Evolutionary conservation across 176 grass and related monocot species (phyloP).

Genomic region (Pontederia crassipes): DNA sequence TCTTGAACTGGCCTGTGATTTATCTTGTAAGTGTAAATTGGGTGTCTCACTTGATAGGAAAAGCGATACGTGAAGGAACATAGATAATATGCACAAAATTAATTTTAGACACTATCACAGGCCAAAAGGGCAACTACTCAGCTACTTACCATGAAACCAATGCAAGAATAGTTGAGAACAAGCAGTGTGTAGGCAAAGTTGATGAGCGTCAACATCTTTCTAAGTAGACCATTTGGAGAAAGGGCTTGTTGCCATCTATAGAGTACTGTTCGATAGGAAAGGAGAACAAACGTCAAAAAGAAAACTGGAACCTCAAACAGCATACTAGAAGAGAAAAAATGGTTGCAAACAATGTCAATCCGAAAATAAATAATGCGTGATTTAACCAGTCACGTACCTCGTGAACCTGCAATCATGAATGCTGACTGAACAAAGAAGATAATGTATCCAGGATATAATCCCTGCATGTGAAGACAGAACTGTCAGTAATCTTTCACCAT

Average conservation of each 20-base stretch:
- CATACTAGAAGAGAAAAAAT: conserved; percentile 5
- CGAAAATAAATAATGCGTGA: not conserved
- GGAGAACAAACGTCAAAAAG: conserved; percentile 10
- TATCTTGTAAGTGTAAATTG: too few species aligned
- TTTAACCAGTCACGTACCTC: conserved; percentile 33
- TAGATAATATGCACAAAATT: too few species aligned
- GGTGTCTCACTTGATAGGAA: too few species aligned
- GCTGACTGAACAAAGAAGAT: conserved; percentile 52
- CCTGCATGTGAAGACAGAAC: conserved; percentile 19
- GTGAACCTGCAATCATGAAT: conserved; percentile 94
- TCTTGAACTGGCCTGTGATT: too few species aligned
- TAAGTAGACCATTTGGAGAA: conserved; percentile 28
- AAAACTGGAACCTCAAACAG: conserved; percentile 15
- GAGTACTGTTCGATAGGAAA: conserved; percentile 53
- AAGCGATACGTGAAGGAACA: too few species aligned
- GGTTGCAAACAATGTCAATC: not conserved
- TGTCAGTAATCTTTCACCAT: too few species aligned
- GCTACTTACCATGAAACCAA: conserved; percentile 74
- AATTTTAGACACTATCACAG: too few species aligned
- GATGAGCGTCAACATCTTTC: conserved; percentile 37
- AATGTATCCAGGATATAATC: conserved; percentile 92
- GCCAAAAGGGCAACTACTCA: not conserved
- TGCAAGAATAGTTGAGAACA: conserved; percentile 97
- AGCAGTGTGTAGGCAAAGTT: conserved; percentile 87
- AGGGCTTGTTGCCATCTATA: conserved; percentile 91